Percentiles rank a stretch among this genome's conserved stretches.
These are phyloP conservation scores for Mycena polygramma DNA, from an alignment of 768 basidiomycete species.

Conservation along the genomic window DNA sequence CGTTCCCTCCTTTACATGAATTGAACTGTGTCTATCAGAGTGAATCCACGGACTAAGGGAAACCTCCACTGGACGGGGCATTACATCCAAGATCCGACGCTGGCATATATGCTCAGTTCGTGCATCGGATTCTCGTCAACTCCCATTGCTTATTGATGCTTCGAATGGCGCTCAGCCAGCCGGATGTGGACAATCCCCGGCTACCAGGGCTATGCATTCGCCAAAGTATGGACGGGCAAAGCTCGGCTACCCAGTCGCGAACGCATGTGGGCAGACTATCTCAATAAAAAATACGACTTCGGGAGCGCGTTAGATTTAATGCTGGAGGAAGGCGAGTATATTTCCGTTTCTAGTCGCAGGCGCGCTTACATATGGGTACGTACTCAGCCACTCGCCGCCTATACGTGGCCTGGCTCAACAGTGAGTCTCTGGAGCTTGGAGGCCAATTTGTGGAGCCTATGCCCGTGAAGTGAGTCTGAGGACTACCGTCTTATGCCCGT, in stretches of 20 bases:
- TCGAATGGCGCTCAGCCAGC: neutral
- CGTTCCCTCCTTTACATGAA: too few relatives aligned
- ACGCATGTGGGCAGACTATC: constrained; percentile 37
- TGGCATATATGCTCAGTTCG: constrained; percentile 42
- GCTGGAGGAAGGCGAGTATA: constrained; percentile 40
- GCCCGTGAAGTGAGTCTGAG: constrained; percentile 37
- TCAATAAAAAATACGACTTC: constrained; percentile 24
- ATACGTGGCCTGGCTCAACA: constrained; percentile 42
- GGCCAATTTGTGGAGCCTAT: constrained; percentile 39
- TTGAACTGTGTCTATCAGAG: neutral
- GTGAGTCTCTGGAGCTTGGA: constrained; percentile 40
- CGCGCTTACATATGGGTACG: too few relatives aligned
- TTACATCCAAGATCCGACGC: constrained; percentile 51
- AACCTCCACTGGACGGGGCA: constrained; percentile 43
- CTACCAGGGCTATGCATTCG: constrained; percentile 35
- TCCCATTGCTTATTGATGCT: neutral
- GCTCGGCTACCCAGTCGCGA: constrained; percentile 38
- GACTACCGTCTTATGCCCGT: neutral
- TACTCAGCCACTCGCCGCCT: neutral
- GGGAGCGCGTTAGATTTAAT: constrained; percentile 31
- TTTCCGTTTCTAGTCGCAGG: neutral
- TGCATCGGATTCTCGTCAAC: neutral
- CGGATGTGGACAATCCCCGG: constrained; percentile 33
- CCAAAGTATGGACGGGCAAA: constrained; percentile 41
- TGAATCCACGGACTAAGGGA: constrained; percentile 6